Evolutionary conservation across 345 rosid species (phyloP).

Genomic region (Gossypium thurberi): DNA sequence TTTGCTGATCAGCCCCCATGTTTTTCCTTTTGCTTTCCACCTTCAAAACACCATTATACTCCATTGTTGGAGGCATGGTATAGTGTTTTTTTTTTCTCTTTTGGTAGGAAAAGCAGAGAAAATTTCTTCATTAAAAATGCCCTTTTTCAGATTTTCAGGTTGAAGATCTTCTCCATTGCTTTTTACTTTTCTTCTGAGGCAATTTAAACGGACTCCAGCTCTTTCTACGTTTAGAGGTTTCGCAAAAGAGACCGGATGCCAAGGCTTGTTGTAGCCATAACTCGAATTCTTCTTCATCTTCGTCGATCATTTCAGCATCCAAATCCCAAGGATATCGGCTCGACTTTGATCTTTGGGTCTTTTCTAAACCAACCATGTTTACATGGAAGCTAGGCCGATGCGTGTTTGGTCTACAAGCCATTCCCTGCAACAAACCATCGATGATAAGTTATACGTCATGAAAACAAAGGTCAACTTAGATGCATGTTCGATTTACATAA

Average conservation of each 20-base stretch:
- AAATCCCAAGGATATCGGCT: constrained; percentile 85
- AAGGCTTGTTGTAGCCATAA: constrained; percentile 85
- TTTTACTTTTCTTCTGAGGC: constrained; percentile 73
- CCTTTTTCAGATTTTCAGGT: constrained; percentile 25
- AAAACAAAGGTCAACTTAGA: too few relatives aligned
- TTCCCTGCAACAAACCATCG: constrained; percentile 45
- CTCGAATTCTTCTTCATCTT: constrained; percentile 83
- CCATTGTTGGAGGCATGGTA: neutral
- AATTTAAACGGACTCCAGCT: constrained; percentile 96
- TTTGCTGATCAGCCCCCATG: neutral
- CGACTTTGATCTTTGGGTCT: constrained; percentile 75
- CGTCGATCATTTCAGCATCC: constrained; percentile 91
- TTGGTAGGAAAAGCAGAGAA: neutral
- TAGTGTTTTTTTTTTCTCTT: neutral
- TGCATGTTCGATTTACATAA: neutral
- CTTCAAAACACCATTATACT: neutral
- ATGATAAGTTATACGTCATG: neutral
- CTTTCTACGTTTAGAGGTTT: constrained; percentile 77
- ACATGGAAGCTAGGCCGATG: constrained; percentile 95
- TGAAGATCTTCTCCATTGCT: constrained; percentile 88
- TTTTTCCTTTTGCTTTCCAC: neutral
- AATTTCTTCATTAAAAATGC: neutral
- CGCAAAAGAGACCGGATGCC: constrained; percentile 88
- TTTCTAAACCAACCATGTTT: constrained; percentile 89
- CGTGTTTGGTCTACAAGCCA: constrained; percentile 96